These are phyloP conservation scores for Trypanosoma vivax DNA, from an alignment of 208 protist species.

Conservation along the genomic window DNA sequence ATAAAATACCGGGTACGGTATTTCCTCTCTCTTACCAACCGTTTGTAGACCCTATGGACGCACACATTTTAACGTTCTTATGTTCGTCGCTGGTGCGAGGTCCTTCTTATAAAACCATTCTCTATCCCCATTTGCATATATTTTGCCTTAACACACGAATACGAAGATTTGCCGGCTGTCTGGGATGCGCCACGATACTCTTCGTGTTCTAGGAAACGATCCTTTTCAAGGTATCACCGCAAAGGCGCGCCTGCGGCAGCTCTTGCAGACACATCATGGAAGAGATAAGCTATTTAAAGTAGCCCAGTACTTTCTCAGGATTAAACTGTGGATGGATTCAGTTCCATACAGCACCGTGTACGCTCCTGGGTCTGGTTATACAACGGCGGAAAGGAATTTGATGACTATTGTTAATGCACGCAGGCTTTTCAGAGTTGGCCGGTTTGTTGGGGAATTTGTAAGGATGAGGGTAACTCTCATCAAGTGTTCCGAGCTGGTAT, in stretches of 20 bases:
- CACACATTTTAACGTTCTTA: too few relatives aligned
- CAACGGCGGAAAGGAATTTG: constrained; percentile 68
- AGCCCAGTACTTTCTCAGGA: constrained; percentile 78
- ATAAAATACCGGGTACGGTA: too few relatives aligned
- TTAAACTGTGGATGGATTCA: constrained; percentile 72
- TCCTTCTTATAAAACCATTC: too few relatives aligned
- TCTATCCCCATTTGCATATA: too few relatives aligned
- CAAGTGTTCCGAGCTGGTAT: constrained; percentile 83
- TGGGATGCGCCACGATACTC: constrained; percentile 33
- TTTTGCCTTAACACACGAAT: constrained; percentile 9
- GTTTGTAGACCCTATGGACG: too few relatives aligned
- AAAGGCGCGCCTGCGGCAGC: constrained; percentile 78
- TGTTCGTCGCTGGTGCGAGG: too few relatives aligned
- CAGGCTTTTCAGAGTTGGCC: constrained; percentile 78
- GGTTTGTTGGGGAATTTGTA: constrained; percentile 87
- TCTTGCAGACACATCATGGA: constrained; percentile 87
- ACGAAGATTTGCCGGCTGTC: not conserved
- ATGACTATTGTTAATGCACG: constrained; percentile 90
- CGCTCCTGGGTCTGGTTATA: constrained; percentile 68
- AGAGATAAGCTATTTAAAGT: constrained; percentile 90
- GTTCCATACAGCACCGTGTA: constrained; percentile 77
- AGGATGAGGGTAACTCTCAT: constrained; percentile 84
- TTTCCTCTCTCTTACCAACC: too few relatives aligned
- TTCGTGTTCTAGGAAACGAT: constrained; percentile 76
- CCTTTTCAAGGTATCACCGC: constrained; percentile 82